phyloP scores from a whole-genome alignment of 139 green algal genomes.

The Ettlia oleoabundans region DNA sequence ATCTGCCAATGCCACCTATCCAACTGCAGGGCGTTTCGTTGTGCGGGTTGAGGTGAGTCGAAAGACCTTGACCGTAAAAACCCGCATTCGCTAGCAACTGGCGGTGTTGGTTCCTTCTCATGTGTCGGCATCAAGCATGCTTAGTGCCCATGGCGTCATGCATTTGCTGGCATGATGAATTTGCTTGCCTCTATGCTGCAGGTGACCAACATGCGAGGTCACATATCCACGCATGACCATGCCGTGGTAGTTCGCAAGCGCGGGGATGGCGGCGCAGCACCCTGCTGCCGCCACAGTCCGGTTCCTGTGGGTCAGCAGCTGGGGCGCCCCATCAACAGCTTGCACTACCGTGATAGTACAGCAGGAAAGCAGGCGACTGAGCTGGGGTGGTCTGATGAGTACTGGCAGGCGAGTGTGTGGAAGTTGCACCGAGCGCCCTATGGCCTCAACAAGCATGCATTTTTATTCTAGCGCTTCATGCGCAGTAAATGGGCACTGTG shows the following conservation, averaged over 20 bases:
- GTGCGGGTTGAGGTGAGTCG: slow-evolving; percentile 49
- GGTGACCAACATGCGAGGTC: slow-evolving; percentile 21
- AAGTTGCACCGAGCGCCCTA: too few species aligned
- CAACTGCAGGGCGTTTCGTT: slow-evolving; percentile 48
- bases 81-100: too few species aligned
- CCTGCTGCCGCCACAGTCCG: slow-evolving; percentile 19
- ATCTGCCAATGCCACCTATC: neutral
- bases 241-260: slow-evolving; percentile 63
- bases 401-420: too few species aligned
- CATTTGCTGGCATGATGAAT: too few species aligned
- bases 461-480: too few species aligned
- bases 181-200: too few species aligned
- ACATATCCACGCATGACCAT: slow-evolving; percentile 36
- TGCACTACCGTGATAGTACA: slow-evolving; percentile 36
- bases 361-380: neutral
- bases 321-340: slow-evolving; percentile 54
- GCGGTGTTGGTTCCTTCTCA: too few species aligned
- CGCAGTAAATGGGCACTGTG: too few species aligned
- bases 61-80: too few species aligned
- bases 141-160: too few species aligned
- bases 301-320: slow-evolving; percentile 51
- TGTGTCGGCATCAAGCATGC: too few species aligned
- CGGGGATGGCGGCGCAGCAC: slow-evolving; percentile 37
- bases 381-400: slow-evolving; percentile 43
- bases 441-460: too few species aligned